phyloP scores from a whole-genome alignment of 805 yeast species.

The Pichia nakasei region DNA sequence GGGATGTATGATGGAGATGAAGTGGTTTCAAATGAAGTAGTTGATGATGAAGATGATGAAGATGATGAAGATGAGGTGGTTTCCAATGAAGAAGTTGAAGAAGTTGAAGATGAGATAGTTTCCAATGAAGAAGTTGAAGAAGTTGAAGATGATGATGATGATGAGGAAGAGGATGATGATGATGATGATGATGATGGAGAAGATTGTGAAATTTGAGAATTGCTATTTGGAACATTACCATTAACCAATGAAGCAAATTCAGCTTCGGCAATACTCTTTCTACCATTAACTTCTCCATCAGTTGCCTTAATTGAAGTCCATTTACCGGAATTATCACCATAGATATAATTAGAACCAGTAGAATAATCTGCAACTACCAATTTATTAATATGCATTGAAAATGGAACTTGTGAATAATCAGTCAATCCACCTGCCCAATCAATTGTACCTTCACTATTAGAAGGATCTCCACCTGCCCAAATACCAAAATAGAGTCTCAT shows the following conservation, averaged over 20 bases:
- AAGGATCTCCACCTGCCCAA: conserved; percentile 79
- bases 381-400: conserved; percentile 52
- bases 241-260: conserved; percentile 33
- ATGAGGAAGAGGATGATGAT: conserved; percentile 12
- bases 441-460: conserved; percentile 57
- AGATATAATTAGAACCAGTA: conserved; percentile 49
- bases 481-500: conserved; percentile 55
- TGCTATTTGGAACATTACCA: conserved; percentile 13
- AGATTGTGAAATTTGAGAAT: neutral
- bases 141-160: conserved; percentile 12
- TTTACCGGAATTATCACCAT: conserved; percentile 45
- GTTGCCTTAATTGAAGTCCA: conserved; percentile 52
- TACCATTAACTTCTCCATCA: conserved; percentile 56
- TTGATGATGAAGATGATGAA: neutral
- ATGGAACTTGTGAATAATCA: conserved; percentile 59
- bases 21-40: neutral
- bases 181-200: conserved; percentile 11
- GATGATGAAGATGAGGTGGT: neutral
- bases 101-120: neutral
- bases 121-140: conserved; percentile 8
- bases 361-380: conserved; percentile 64
- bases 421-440: conserved; percentile 79
- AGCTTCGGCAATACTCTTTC: conserved; percentile 35
- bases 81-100: conserved; percentile 2
- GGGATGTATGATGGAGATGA: neutral